Conservation (phyloP, 495 filamentous ascomycete species). For the Talaromyces wortmannii region DNA sequence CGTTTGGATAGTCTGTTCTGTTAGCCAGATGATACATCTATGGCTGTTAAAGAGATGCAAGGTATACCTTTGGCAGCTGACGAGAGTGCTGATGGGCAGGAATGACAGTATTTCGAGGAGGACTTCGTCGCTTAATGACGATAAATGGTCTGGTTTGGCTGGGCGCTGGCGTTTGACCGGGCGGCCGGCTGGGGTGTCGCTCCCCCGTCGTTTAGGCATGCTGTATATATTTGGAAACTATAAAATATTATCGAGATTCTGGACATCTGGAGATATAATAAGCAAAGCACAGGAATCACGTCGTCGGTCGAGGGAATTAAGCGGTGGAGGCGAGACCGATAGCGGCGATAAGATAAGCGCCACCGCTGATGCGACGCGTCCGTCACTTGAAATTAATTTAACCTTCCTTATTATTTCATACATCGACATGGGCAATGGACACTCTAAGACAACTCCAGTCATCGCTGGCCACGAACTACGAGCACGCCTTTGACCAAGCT, state of each 20-base stretch:
- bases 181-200: slow-evolving; percentile 8
- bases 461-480: slow-evolving; percentile 22
- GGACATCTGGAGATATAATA: not conserved
- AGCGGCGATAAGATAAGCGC: not conserved
- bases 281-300: not conserved
- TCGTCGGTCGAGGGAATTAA: not conserved
- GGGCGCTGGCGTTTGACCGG: slow-evolving; percentile 30
- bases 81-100: slow-evolving; percentile 60
- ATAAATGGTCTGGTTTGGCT: slow-evolving; percentile 36
- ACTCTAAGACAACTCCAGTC: slow-evolving; percentile 26
- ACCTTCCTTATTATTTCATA: too few species aligned
- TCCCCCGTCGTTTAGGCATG: slow-evolving; percentile 41
- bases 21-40: too few species aligned
- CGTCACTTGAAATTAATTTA: not conserved
- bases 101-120: slow-evolving; percentile 78
- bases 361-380: not conserved
- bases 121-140: slow-evolving; percentile 78
- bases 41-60: too few species aligned
- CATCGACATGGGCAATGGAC: slow-evolving; percentile 20
- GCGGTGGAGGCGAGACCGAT: too few species aligned
- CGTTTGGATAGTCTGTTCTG: slow-evolving; percentile 61
- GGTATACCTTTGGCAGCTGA: slow-evolving; percentile 63
- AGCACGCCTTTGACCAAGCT: slow-evolving; percentile 24
- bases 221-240: too few species aligned
- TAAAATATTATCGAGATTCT: too few species aligned